These are phyloP conservation scores for Suaeda aralocaspica DNA, from an alignment of 148 eudicot genomes.

Conservation along the genomic window DNA sequence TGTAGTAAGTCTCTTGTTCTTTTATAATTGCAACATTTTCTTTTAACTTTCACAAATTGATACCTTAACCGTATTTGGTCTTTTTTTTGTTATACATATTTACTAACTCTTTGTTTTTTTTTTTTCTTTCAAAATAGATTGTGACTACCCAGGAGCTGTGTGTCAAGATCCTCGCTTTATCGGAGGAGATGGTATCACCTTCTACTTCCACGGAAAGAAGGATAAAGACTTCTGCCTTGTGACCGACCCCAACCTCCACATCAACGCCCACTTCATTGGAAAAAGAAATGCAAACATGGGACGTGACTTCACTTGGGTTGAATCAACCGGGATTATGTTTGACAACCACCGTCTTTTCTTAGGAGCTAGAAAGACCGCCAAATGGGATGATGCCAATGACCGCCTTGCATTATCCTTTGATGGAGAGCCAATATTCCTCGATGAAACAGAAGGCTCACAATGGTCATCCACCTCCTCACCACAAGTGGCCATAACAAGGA, in stretches of 20 bases:
- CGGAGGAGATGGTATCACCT: conserved; percentile 49
- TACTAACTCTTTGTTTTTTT: no score
- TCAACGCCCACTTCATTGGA: conserved; percentile 52
- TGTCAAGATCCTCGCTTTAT: conserved; percentile 56
- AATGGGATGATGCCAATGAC: conserved; percentile 38
- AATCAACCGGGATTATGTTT: conserved; percentile 45
- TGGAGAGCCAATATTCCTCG: conserved; percentile 29
- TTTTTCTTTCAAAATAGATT: no score
- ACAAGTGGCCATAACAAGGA: conserved; percentile 29
- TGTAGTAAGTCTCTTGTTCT: no score
- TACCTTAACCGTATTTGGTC: no score
- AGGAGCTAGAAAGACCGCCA: conserved; percentile 35
- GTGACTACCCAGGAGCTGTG: conserved; percentile 49
- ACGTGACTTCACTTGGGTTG: conserved; percentile 57
- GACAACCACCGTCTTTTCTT: conserved; percentile 36
- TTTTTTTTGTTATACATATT: background rate
- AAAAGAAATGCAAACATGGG: conserved; percentile 27
- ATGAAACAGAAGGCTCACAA: conserved; percentile 14
- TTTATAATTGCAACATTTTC: no score
- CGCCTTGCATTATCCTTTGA: conserved; percentile 36
- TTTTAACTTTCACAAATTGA: no score
- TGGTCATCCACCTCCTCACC: conserved; percentile 30
- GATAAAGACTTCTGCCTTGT: conserved; percentile 44
- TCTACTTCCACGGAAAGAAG: conserved; percentile 53
- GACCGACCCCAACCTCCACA: conserved; percentile 46